These are phyloP conservation scores for Boletellus sp. DNA, from an alignment of 1,284 basidiomycete species.

Conservation along the genomic window DNA sequence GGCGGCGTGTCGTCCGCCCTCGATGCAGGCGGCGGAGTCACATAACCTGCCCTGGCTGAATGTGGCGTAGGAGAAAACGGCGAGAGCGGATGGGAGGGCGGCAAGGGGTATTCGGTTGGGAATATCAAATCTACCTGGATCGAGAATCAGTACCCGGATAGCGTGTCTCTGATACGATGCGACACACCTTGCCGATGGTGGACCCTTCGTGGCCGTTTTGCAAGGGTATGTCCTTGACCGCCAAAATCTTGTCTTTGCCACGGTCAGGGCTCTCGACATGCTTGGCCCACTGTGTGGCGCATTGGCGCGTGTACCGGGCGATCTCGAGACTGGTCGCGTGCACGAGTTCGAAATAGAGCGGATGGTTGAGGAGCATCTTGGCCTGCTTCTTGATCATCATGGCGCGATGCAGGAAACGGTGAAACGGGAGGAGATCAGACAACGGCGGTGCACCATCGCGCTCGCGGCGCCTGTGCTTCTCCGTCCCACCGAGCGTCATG, in stretches of 20 bases:
- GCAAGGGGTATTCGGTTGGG: conserved; percentile 23
- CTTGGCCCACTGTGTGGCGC: neutral
- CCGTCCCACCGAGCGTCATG: neutral
- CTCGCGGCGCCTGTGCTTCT: neutral
- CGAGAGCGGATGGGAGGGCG: conserved; percentile 17
- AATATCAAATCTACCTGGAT: conserved; percentile 12
- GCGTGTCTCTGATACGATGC: neutral
- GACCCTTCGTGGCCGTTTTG: neutral
- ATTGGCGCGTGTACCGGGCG: neutral
- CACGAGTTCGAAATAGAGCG: neutral
- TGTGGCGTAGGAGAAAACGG: conserved; percentile 16
- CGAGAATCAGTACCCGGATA: neutral
- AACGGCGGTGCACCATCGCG: neutral
- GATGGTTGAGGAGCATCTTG: neutral
- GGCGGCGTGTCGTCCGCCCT: neutral
- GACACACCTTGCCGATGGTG: conserved; percentile 10
- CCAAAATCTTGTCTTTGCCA: neutral
- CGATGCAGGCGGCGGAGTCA: conserved; percentile 3
- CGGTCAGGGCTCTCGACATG: neutral
- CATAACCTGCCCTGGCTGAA: conserved; percentile 19
- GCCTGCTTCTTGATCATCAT: neutral
- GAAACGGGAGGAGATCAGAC: neutral
- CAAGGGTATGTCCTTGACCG: neutral
- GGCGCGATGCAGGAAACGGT: neutral
- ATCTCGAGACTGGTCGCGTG: neutral